phyloP scores from a whole-genome alignment of 345 rosid genomes.

The Camelina laxa region DNA sequence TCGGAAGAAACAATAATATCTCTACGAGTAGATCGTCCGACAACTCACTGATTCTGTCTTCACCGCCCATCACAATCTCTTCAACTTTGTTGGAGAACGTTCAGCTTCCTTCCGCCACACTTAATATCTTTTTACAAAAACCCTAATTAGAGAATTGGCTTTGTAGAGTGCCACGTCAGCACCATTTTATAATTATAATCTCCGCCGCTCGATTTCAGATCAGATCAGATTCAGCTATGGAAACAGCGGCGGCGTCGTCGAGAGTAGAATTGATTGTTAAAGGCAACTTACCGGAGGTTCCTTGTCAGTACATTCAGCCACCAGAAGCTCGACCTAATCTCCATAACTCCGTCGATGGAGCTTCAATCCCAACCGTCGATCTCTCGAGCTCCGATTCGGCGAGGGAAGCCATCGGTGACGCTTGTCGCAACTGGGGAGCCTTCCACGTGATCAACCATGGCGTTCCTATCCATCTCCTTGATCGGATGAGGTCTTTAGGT shows the following conservation, averaged over 20 bases:
- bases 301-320: constrained; percentile 73
- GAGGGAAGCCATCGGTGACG: constrained; percentile 50
- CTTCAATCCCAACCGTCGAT: constrained; percentile 60
- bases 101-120: too few relatives aligned
- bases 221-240: constrained; percentile 36
- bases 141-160: too few relatives aligned
- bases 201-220: background rate
- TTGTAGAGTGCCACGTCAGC: background rate
- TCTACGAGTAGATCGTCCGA: too few relatives aligned
- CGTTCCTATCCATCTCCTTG: constrained; percentile 56
- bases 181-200: background rate
- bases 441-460: constrained; percentile 85
- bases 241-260: constrained; percentile 27
- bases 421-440: constrained; percentile 86
- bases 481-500: constrained; percentile 51
- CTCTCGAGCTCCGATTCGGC: constrained; percentile 47
- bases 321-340: constrained; percentile 54
- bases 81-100: too few relatives aligned
- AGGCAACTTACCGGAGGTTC: constrained; percentile 56
- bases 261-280: constrained; percentile 67
- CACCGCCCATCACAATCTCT: too few relatives aligned
- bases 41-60: too few relatives aligned
- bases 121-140: too few relatives aligned
- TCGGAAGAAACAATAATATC: too few relatives aligned
- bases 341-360: constrained; percentile 4